A percentile compares a stretch with the other conserved stretches of the same genome.
These are phyloP conservation scores for Nakaseomyces nivariensis DNA, from an alignment of 1,139 yeast species.

Conservation along the genomic window DNA sequence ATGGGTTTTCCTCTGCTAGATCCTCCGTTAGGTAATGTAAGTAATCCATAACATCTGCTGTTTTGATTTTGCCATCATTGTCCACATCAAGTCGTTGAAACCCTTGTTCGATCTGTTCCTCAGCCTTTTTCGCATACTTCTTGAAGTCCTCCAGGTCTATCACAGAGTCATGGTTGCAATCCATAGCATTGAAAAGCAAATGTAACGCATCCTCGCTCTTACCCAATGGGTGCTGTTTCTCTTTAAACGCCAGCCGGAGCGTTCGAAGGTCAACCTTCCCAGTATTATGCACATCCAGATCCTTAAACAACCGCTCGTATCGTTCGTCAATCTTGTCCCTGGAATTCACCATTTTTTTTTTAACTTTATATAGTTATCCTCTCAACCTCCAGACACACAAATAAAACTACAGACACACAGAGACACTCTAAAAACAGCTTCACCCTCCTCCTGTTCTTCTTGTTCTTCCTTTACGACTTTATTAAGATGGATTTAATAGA, in stretches of 20 bases:
- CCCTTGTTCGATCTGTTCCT: slow-evolving; percentile 59
- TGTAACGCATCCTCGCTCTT: slow-evolving; percentile 52
- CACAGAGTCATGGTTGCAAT: slow-evolving; percentile 44
- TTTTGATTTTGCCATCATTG: slow-evolving; percentile 61
- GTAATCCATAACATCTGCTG: slow-evolving; percentile 58
- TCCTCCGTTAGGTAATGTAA: slow-evolving; percentile 33
- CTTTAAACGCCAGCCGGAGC: slow-evolving; percentile 44
- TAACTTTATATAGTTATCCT: background rate
- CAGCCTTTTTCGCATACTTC: slow-evolving; percentile 51
- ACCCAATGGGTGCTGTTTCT: slow-evolving; percentile 55
- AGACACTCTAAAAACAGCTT: too few relatives aligned
- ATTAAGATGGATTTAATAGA: too few relatives aligned
- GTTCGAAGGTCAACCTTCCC: slow-evolving; percentile 52
- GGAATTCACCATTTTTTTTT: background rate
- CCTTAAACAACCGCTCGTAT: slow-evolving; percentile 30
- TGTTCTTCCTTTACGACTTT: too few relatives aligned
- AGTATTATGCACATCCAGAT: slow-evolving; percentile 42
- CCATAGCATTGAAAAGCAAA: slow-evolving; percentile 47
- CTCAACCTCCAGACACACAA: background rate
- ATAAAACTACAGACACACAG: too few relatives aligned
- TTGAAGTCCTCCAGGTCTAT: slow-evolving; percentile 56
- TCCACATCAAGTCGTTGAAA: slow-evolving; percentile 64
- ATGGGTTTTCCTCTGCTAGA: background rate
- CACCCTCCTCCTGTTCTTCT: too few relatives aligned
- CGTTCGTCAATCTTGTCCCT: slow-evolving; percentile 9